A percentile compares a stretch with the other conserved stretches of the same genome.
Conservation (phyloP, 2,329 filamentous ascomycete genomes). For the Scedosporium apiospermum region DNA sequence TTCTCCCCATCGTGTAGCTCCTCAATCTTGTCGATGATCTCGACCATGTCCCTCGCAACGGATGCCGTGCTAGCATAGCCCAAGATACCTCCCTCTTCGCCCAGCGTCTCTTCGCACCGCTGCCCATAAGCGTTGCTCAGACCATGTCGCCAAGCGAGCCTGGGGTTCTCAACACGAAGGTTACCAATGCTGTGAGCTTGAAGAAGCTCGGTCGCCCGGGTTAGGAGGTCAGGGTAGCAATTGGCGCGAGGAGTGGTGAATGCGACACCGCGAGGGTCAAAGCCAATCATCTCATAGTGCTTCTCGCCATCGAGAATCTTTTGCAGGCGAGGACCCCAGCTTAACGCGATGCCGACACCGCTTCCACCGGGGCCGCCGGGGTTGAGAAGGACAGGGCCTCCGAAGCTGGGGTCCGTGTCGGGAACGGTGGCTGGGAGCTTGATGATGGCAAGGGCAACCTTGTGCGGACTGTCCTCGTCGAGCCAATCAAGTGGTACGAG, state of each 20-base stretch:
- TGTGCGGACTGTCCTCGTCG: constrained; percentile 17
- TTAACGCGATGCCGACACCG: constrained; percentile 22
- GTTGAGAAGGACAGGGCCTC: constrained; percentile 32
- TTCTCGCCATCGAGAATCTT: constrained; percentile 16
- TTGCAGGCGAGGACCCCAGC: constrained; percentile 19
- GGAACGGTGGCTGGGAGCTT: constrained; percentile 29
- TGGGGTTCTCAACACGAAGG: constrained; percentile 11
- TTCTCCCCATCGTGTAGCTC: constrained; percentile 16
- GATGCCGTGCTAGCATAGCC: constrained; percentile 25
- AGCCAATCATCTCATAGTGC: constrained; percentile 32
- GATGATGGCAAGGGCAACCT: constrained; percentile 29
- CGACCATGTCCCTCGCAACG: constrained; percentile 33
- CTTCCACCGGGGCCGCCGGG: constrained; percentile 35
- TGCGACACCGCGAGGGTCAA: constrained; percentile 33
- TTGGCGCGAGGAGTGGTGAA: constrained; percentile 25
- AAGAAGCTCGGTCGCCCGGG: constrained; percentile 19
- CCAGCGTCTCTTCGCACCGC: constrained; percentile 17
- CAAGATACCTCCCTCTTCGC: constrained; percentile 17
- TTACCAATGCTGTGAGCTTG: constrained; percentile 21
- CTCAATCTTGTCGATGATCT: constrained; percentile 30
- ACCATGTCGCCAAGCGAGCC: constrained; percentile 12
- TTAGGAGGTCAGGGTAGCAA: constrained; percentile 25
- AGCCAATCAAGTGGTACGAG: constrained; percentile 33
- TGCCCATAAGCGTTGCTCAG: constrained; percentile 16
- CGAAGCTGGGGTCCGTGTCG: constrained; percentile 26